Conservation (phyloP, 1,284 basidiomycete species). For the Sparassis latifolia region DNA sequence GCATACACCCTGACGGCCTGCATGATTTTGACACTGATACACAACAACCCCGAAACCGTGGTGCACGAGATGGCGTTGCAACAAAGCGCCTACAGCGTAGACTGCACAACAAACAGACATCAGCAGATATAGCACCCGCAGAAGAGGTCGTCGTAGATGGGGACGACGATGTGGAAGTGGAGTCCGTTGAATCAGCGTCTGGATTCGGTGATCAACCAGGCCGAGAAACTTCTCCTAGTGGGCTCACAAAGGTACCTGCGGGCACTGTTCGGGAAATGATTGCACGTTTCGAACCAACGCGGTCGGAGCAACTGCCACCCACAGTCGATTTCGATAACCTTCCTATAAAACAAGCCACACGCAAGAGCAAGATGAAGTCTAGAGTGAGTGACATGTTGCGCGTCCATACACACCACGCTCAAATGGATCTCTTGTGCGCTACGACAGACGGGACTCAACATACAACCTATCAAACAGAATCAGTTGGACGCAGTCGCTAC, state of each 20-base stretch:
- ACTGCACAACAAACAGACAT: background rate
- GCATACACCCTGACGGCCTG: background rate
- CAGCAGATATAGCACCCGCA: too few relatives aligned
- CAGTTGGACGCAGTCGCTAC: slow-evolving; percentile 5
- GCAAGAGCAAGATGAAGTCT: too few relatives aligned
- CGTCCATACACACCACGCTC: background rate
- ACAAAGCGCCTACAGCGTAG: background rate
- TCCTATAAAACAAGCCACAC: too few relatives aligned
- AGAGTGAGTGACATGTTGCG: too few relatives aligned
- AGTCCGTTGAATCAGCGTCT: slow-evolving; percentile 1
- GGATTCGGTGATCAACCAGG: background rate
- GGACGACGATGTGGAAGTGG: background rate
- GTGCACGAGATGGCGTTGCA: background rate
- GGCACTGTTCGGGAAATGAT: too few relatives aligned
- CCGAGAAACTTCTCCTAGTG: background rate
- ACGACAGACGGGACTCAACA: too few relatives aligned
- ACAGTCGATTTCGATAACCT: too few relatives aligned
- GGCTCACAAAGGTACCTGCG: too few relatives aligned
- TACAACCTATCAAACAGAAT: too few relatives aligned
- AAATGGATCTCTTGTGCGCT: too few relatives aligned
- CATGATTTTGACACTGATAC: background rate
- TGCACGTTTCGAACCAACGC: too few relatives aligned
- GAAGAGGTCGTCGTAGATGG: background rate
- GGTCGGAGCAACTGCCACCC: too few relatives aligned
- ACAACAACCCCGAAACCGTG: background rate